Base-by-base conservation (phyloP, 2,329 filamentous ascomycete species). In the Pezicula radicicola region DNA sequence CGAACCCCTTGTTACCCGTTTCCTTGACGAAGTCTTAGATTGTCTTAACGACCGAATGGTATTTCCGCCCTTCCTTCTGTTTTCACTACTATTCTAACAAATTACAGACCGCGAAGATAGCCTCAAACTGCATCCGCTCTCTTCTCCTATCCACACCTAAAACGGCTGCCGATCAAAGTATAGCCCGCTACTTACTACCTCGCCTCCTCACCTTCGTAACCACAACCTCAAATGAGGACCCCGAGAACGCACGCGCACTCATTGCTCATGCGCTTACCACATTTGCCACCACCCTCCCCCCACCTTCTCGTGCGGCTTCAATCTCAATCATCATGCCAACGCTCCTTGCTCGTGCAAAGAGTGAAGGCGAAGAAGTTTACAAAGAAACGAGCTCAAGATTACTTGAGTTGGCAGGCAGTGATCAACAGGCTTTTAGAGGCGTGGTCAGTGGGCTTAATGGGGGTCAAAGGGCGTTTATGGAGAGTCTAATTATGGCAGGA, bases 111-210 rank as follows among this genome's bases (percentile, higher is more conserved):
- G 88, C 89, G 50, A 96, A 89, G 64, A 92, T 97, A 51, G 91
- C 94, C 1, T 88, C 91, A 55, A 91, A 91, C 64, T 99, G 94
- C 70, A 83, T 93, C 59, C 85, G 92, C 51, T 94, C 91, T 7
- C 79, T 97, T 7, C 77, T 97, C 28, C 74, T 96, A 3, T 75
- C 87, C 61, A 72, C 80, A 49, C 74, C 81, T 48, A 74, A 83
- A 57, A 80, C 85, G 54, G 59, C 77, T 1, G 84, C 88, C 18
- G 87, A 91, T 65, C 81, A 91, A 60, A 83, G 80, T 54, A 85
- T 97, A 48, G 81, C 86, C 2, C 81, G 89, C 47, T 85, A 87
- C 59, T 75, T 96, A 46, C 76, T 93, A 46, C 88, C 91, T 1
- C 83, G 85, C 16, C 76, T 96, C 18, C 74, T 97, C 45, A 74